Evolutionary conservation across 441 rosid genomes (phyloP).

Genomic region (Gossypium laxum): DNA sequence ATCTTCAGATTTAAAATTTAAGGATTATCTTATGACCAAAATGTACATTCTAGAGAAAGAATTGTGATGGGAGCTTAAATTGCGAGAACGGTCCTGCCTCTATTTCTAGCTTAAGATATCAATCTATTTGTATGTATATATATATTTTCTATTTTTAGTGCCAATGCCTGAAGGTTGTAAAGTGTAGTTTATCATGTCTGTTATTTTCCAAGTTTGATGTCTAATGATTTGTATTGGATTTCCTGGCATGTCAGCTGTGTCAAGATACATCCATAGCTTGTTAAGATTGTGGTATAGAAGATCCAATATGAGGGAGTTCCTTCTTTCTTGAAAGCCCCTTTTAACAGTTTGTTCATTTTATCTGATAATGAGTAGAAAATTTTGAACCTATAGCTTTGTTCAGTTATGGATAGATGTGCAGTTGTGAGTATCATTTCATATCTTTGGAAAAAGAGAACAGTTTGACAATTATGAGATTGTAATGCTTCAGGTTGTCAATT

Average conservation of each 20-base stretch:
- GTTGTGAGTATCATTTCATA: neutral
- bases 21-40: neutral
- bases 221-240: neutral
- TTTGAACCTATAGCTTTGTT: neutral
- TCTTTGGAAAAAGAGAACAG: neutral
- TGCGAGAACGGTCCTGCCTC: neutral
- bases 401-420: neutral
- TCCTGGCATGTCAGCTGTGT: neutral
- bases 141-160: neutral
- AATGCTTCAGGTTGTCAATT: conserved; percentile 8
- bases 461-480: neutral
- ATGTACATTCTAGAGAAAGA: neutral
- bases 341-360: neutral
- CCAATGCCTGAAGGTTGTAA: neutral
- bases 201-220: neutral
- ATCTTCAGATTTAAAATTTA: neutral
- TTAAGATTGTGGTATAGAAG: neutral
- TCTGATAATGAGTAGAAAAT: neutral
- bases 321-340: neutral
- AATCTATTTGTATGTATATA: neutral
- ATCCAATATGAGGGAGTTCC: neutral
- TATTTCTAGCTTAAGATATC: neutral
- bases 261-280: neutral
- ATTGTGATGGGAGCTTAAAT: neutral
- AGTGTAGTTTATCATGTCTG: neutral